These are phyloP conservation scores for Micractinium conductrix DNA, from an alignment of 139 green algal species.

Conservation along the genomic window DNA sequence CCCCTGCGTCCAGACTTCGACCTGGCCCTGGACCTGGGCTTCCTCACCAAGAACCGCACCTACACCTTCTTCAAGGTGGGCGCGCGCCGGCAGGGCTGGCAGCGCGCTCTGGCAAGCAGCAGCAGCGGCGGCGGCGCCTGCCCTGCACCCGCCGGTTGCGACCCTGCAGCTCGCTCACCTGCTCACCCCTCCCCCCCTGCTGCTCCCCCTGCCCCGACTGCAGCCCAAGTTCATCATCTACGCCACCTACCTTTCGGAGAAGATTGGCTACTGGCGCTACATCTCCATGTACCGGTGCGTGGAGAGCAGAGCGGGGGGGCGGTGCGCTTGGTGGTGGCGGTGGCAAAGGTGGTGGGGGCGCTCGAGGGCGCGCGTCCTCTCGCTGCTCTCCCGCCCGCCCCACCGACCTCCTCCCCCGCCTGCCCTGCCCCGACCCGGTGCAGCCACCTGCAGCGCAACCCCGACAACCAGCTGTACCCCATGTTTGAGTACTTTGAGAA, in stretches of 20 bases:
- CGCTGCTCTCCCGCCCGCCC: not conserved
- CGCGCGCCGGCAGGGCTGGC: too few species aligned
- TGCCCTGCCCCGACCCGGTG: not conserved
- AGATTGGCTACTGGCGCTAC: conserved; percentile 99
- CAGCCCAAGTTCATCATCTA: conserved; percentile 99
- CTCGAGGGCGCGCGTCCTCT: not conserved
- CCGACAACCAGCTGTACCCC: conserved; percentile 98
- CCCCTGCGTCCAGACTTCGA: conserved; percentile 79
- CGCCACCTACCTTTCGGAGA: conserved; percentile 97
- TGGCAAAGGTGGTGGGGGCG: not conserved
- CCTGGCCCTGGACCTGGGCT: conserved; percentile 97
- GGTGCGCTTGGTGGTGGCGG: too few species aligned
- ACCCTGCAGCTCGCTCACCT: too few species aligned
- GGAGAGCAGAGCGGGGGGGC: not conserved
- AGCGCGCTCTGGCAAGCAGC: too few species aligned
- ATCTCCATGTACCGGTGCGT: conserved; percentile 87
- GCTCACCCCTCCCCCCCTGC: too few species aligned
- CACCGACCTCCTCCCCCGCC: not conserved
- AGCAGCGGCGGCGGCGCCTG: too few species aligned
- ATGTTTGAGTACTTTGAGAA: conserved; percentile 99
- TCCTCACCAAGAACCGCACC: conserved; percentile 97
- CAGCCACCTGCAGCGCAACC: conserved; percentile 92
- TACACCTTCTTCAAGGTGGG: conserved; percentile 99
- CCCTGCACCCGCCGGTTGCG: too few species aligned
- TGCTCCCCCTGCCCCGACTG: too few species aligned